phyloP scores from a whole-genome alignment of 768 basidiomycete genomes.

The Russula emetica region DNA sequence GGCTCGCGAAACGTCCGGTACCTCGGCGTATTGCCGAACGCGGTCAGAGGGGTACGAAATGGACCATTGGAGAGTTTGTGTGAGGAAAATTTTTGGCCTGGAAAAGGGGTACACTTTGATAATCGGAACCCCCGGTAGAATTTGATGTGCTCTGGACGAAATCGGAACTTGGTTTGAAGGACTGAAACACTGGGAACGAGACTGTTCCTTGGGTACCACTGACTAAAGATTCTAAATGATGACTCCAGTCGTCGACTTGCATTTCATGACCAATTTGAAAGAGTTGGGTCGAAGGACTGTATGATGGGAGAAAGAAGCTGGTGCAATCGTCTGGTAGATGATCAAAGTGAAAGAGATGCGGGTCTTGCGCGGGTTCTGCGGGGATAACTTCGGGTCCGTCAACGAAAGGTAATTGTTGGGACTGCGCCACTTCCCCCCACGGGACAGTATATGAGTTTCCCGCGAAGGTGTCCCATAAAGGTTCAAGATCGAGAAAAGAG shows the following conservation, averaged over 20 bases:
- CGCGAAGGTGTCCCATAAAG: background rate
- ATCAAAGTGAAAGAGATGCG: conserved; percentile 1
- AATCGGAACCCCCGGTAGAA: background rate
- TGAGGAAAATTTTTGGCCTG: background rate
- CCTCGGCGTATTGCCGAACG: background rate
- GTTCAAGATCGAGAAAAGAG: conserved; percentile 3
- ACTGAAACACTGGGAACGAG: background rate
- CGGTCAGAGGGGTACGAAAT: background rate
- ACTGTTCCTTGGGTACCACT: background rate
- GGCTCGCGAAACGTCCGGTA: background rate
- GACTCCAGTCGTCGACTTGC: background rate
- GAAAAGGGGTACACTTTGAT: background rate
- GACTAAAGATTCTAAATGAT: background rate
- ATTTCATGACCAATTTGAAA: background rate
- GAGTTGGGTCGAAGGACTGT: background rate
- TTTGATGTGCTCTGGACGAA: background rate
- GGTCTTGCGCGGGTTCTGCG: background rate
- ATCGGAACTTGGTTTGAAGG: conserved; percentile 5
- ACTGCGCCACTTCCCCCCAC: background rate
- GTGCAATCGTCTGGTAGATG: background rate
- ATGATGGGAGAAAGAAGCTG: background rate
- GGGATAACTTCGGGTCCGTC: background rate
- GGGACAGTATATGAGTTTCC: background rate
- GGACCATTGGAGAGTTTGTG: background rate
- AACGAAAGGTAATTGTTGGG: background rate